Evolutionary conservation across 2,329 filamentous ascomycete species (phyloP).

Genomic region (Arthrobotrys entomopaga): DNA sequence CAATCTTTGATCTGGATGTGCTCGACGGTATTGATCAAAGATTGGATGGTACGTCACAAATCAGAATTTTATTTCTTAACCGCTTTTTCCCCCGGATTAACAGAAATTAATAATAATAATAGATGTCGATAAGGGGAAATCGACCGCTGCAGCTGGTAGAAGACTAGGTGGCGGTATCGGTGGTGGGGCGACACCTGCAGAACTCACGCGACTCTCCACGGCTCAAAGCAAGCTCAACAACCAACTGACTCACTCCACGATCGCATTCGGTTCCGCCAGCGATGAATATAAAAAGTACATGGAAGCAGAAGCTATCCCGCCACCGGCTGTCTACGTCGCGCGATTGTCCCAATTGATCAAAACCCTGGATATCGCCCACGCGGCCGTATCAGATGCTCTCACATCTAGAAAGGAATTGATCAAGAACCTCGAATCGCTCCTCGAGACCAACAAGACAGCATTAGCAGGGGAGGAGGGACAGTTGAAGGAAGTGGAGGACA

Average conservation of each 20-base stretch:
- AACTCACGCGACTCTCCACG: conserved; percentile 79
- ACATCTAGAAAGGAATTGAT: conserved; percentile 83
- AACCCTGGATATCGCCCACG: conserved; percentile 85
- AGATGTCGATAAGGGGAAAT: conserved; percentile 71
- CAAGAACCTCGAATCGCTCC: conserved; percentile 80
- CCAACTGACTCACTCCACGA: conserved; percentile 74
- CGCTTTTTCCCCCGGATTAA: not conserved
- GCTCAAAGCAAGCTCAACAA: conserved; percentile 80
- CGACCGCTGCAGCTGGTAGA: conserved; percentile 67
- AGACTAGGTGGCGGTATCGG: conserved; percentile 67
- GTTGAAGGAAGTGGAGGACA: conserved; percentile 71
- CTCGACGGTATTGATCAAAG: conserved; percentile 82
- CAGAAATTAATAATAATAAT: not conserved
- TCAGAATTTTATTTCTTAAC: not conserved
- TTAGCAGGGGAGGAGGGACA: conserved; percentile 76
- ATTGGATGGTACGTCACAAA: conserved; percentile 73
- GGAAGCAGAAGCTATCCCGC: conserved; percentile 76
- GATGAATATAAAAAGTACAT: conserved; percentile 86
- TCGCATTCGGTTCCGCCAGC: conserved; percentile 75
- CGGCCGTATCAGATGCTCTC: conserved; percentile 86
- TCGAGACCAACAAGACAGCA: conserved; percentile 76
- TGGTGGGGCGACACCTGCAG: conserved; percentile 72
- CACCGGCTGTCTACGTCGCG: conserved; percentile 89
- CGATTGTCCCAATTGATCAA: conserved; percentile 90
- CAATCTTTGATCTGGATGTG: conserved; percentile 83